A percentile compares a stretch with the other conserved stretches of the same genome.
phyloP scores from a whole-genome alignment of 345 rosid genomes.

The Gossypium stocksii region DNA sequence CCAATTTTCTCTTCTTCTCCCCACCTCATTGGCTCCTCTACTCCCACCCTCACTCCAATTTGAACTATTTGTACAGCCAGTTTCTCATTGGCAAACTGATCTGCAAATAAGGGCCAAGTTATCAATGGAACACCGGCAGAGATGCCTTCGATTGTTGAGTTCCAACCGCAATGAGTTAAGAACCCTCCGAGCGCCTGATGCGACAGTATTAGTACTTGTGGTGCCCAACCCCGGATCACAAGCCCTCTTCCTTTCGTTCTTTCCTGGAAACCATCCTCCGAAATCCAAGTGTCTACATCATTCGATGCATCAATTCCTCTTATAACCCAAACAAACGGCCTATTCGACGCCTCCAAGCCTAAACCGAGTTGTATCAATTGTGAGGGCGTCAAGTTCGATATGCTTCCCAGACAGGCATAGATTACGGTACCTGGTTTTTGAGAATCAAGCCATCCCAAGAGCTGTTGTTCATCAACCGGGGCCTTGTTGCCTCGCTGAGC shows the following conservation, averaged over 20 bases:
- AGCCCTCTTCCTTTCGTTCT: conserved; percentile 27
- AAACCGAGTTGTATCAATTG: conserved; percentile 29
- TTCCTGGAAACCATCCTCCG: conserved; percentile 24
- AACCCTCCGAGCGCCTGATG: conserved; percentile 34
- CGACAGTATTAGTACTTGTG: conserved; percentile 31
- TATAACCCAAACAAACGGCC: conserved; percentile 33
- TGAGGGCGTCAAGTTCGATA: not conserved
- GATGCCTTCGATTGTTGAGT: too few species aligned
- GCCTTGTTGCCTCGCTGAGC: not conserved
- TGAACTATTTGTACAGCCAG: conserved; percentile 21
- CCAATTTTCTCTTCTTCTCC: conserved; percentile 11
- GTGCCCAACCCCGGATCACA: conserved; percentile 35
- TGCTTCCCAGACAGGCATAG: conserved; percentile 35
- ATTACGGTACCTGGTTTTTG: conserved; percentile 23
- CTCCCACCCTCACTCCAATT: conserved; percentile 27
- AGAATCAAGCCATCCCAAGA: conserved; percentile 31
- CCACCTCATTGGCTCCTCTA: not conserved
- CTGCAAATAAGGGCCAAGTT: conserved; percentile 35
- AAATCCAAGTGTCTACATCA: conserved; percentile 27
- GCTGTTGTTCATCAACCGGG: not conserved
- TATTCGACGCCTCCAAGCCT: conserved; percentile 29
- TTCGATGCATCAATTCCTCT: conserved; percentile 7
- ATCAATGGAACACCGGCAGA: conserved; percentile 26
- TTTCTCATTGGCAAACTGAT: conserved; percentile 41
- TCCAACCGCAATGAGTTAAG: conserved; percentile 26